A percentile compares a stretch with the other conserved stretches of the same genome.
Conservation (phyloP, 495 filamentous ascomycete genomes). For the Aspergillus diversus region DNA sequence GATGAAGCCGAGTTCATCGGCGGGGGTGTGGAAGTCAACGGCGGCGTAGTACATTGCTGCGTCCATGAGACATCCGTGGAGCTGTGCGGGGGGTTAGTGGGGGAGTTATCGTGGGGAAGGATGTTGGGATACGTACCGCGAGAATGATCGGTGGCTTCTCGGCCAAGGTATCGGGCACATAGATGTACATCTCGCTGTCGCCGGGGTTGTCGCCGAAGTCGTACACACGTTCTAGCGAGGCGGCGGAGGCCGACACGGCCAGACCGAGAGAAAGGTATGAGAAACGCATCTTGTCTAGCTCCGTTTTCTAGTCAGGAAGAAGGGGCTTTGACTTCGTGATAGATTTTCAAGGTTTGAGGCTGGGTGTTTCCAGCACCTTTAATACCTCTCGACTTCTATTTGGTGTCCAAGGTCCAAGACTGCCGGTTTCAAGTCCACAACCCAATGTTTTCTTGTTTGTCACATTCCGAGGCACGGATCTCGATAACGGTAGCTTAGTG, state of each 20-base stretch:
- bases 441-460: neutral
- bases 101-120: neutral
- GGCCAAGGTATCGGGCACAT: neutral
- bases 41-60: slow-evolving; percentile 31
- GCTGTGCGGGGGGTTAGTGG: neutral
- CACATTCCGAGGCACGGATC: neutral
- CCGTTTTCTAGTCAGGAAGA: neutral
- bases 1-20: slow-evolving; percentile 55
- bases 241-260: neutral
- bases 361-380: neutral
- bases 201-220: slow-evolving; percentile 4
- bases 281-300: neutral
- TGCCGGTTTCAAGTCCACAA: neutral
- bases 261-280: neutral
- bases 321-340: too few species aligned
- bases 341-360: too few species aligned
- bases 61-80: slow-evolving; percentile 28
- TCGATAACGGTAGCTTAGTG: neutral
- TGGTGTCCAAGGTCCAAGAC: neutral
- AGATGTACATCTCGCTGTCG: neutral
- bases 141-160: neutral
- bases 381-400: neutral
- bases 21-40: slow-evolving; percentile 31
- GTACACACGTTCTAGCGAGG: neutral
- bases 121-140: slow-evolving; percentile 1